A percentile compares a stretch with the other conserved stretches of the same genome.
These are phyloP conservation scores for Phytophthora nicotianae DNA, from an alignment of 352 stramenopile species.

Conservation along the genomic window DNA sequence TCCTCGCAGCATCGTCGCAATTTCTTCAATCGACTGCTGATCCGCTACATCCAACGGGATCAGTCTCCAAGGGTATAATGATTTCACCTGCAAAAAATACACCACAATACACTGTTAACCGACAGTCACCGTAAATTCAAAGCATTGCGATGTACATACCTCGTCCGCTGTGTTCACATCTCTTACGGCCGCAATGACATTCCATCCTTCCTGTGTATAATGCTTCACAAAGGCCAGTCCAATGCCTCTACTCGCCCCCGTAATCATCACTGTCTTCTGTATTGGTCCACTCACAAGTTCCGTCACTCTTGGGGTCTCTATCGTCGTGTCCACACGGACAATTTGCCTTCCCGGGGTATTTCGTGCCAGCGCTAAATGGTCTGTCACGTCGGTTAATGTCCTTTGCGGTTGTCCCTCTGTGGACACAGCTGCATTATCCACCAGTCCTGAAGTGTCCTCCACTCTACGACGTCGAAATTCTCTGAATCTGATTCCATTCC, in stretches of 20 bases:
- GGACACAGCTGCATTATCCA: neutral
- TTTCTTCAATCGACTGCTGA: conserved; percentile 41
- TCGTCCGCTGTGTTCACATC: conserved; percentile 27
- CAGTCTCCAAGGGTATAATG: conserved; percentile 21
- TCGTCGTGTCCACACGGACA: neutral
- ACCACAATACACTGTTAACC: neutral
- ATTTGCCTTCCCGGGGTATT: conserved; percentile 5
- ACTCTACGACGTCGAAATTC: conserved; percentile 19
- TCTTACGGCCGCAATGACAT: conserved; percentile 48
- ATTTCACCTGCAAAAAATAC: conserved; percentile 24
- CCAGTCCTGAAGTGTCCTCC: neutral
- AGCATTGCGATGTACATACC: conserved; percentile 6
- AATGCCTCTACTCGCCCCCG: conserved; percentile 28
- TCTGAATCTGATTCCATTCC: conserved; percentile 26
- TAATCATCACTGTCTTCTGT: conserved; percentile 52
- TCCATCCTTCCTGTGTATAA: neutral
- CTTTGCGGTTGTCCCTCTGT: conserved; percentile 13
- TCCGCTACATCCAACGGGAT: conserved; percentile 32
- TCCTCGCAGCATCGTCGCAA: conserved; percentile 37
- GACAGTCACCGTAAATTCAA: neutral
- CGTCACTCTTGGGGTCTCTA: neutral
- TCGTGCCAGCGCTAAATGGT: conserved; percentile 23
- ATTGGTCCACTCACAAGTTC: neutral
- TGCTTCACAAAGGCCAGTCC: neutral
- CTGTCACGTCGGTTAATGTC: conserved; percentile 23